These are phyloP conservation scores for Sporopachydermia lactativora DNA, from an alignment of 805 yeast species.

Conservation along the genomic window DNA sequence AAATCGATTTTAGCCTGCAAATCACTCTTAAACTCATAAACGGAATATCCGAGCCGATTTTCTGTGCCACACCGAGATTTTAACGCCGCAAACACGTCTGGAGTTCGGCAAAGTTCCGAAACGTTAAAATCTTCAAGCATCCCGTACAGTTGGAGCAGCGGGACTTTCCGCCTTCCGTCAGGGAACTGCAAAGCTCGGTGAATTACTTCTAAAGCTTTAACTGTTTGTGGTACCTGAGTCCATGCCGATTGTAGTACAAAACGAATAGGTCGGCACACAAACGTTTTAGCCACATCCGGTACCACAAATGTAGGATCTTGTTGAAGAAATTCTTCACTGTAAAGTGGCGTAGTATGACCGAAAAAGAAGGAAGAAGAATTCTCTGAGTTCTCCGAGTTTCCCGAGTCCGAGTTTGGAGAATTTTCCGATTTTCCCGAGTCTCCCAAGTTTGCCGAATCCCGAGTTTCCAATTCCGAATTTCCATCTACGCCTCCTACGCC, in stretches of 20 bases:
- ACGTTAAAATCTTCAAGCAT: too few species aligned
- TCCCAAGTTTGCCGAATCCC: neutral
- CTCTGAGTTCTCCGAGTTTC: neutral
- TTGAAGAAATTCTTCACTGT: neutral
- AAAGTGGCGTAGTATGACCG: neutral
- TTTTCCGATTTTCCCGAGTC: neutral
- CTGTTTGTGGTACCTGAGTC: neutral
- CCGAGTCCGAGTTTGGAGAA: neutral
- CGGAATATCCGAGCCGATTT: too few species aligned
- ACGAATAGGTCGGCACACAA: neutral
- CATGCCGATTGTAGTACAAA: neutral
- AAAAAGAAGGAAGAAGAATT: neutral
- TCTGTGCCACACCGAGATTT: too few species aligned
- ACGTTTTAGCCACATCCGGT: constrained; percentile 1
- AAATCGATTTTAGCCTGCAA: neutral
- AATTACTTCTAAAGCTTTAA: neutral
- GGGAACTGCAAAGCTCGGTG: neutral
- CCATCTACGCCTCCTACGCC: neutral
- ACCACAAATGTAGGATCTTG: neutral
- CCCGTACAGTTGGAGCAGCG: too few species aligned
- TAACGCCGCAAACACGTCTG: too few species aligned
- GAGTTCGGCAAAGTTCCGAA: too few species aligned
- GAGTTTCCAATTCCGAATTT: neutral
- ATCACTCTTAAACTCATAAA: too few species aligned
- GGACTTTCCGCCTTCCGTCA: too few species aligned